Evolutionary conservation across 148 eudicot genomes (phyloP).

Genomic region (Camellia lanceoleosa): DNA sequence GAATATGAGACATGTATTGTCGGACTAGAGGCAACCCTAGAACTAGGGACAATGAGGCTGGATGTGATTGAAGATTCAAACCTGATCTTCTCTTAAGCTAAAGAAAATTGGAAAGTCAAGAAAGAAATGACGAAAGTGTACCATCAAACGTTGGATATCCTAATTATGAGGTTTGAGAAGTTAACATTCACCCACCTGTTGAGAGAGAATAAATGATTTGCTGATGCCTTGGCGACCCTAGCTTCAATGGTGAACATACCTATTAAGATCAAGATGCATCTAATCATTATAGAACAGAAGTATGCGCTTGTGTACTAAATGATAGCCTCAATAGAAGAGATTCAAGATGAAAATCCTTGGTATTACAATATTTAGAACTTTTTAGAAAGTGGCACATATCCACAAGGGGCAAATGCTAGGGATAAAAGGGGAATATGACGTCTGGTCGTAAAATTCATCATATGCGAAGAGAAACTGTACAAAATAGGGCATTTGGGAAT

Average conservation of each 20-base stretch:
- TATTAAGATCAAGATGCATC: not conserved
- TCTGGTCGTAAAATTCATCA: no score
- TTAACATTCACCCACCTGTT: not conserved
- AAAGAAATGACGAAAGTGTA: not conserved
- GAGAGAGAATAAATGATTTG: not conserved
- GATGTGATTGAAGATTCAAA: no score
- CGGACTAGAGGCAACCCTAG: no score
- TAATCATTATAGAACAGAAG: not conserved
- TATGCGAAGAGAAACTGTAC: no score
- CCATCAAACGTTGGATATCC: no score
- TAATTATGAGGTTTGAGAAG: not conserved
- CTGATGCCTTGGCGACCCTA: not conserved
- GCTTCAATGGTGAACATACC: not conserved
- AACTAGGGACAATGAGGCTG: no score
- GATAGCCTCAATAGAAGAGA: no score
- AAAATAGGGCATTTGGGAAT: no score
- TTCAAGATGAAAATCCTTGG: no score
- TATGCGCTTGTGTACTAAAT: not conserved
- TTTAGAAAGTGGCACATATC: not conserved
- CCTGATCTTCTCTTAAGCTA: no score
- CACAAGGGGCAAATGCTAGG: no score
- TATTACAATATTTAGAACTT: not conserved
- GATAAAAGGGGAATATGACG: no score
- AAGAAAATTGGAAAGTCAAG: not conserved
- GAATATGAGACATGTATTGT: not conserved